These are phyloP conservation scores for Veloboletus limbatus DNA, from an alignment of 1,284 basidiomycete species.

Conservation along the genomic window DNA sequence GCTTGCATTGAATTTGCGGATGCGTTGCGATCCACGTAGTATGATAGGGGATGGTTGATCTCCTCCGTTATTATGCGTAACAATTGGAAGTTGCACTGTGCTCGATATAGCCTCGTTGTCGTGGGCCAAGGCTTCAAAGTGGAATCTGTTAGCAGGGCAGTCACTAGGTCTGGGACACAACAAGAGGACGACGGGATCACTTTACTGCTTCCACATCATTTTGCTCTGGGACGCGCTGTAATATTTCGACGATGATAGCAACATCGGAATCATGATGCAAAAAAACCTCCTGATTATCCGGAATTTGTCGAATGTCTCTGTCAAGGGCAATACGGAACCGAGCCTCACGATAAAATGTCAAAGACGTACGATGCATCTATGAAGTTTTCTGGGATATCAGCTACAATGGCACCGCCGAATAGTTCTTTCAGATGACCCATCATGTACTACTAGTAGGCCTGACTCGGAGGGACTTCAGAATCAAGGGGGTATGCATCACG, in stretches of 20 bases:
- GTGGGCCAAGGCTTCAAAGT: conserved; percentile 89
- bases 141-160: conserved; percentile 57
- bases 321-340: background rate
- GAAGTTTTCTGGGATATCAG: conserved; percentile 55
- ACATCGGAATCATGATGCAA: conserved; percentile 62
- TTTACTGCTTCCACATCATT: conserved; percentile 59
- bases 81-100: conserved; percentile 44
- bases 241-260: conserved; percentile 85
- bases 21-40: conserved; percentile 66
- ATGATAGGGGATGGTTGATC: conserved; percentile 56
- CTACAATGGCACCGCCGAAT: conserved; percentile 82
- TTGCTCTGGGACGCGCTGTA: conserved; percentile 64
- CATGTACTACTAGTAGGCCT: too few species aligned
- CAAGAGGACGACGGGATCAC: conserved; percentile 41
- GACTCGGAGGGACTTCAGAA: too few species aligned
- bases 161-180: conserved; percentile 7
- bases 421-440: conserved; percentile 33
- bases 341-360: conserved; percentile 1
- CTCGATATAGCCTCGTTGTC: conserved; percentile 75
- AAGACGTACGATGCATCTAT: conserved; percentile 83
- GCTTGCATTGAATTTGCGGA: conserved; percentile 74
- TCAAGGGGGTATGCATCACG: conserved; percentile 20
- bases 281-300: conserved; percentile 97
- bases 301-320: conserved; percentile 89
- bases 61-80: conserved; percentile 38